Evolutionary conservation across 305 asterid genomes (phyloP).

Genomic region (Fraxinus latifolia): DNA sequence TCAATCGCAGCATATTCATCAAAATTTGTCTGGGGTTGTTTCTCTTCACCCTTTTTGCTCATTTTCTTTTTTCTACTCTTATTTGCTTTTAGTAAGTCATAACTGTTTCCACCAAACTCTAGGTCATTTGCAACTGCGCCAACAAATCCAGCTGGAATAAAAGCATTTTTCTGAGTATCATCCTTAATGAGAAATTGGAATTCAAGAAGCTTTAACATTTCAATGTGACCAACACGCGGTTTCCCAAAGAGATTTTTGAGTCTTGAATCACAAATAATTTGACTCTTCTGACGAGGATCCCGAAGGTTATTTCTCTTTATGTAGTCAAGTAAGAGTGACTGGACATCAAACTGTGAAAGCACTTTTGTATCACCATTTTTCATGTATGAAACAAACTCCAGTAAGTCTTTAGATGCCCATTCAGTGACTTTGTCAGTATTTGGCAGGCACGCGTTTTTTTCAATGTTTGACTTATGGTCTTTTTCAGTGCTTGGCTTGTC

Average conservation of each 20-base stretch:
- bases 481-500: background rate
- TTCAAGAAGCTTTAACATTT: constrained; percentile 91
- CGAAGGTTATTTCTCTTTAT: constrained; percentile 75
- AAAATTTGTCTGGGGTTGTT: constrained; percentile 45
- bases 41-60: constrained; percentile 54
- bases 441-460: background rate
- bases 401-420: constrained; percentile 52
- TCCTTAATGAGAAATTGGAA: constrained; percentile 67
- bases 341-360: constrained; percentile 65
- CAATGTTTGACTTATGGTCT: background rate
- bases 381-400: constrained; percentile 78
- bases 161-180: constrained; percentile 48
- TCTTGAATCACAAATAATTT: constrained; percentile 72
- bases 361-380: constrained; percentile 66
- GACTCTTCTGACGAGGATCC: constrained; percentile 78
- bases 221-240: constrained; percentile 80
- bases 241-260: constrained; percentile 75
- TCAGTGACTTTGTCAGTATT: constrained; percentile 9
- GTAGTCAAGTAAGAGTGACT: constrained; percentile 64
- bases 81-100: constrained; percentile 23
- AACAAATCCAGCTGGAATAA: constrained; percentile 77
- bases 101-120: constrained; percentile 39
- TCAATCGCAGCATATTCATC: constrained; percentile 84
- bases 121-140: constrained; percentile 38
- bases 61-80: constrained; percentile 57